Evolutionary conservation across 148 eudicot genomes (phyloP).

Genomic region (Spergularia marina): DNA sequence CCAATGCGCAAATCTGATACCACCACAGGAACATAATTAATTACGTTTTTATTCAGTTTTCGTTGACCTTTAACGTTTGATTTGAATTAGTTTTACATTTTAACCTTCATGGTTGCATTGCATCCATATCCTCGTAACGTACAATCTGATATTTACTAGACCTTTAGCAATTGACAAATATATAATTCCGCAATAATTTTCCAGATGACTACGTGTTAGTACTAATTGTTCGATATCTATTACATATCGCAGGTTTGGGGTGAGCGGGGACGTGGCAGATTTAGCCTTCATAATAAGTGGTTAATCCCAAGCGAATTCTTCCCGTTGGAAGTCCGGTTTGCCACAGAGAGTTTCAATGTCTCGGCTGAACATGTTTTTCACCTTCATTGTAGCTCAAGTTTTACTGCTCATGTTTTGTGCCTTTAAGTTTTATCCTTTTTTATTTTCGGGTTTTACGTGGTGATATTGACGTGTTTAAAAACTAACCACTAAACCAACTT

Average conservation of each 20-base stretch:
- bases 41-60: not conserved
- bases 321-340: constrained; percentile 62
- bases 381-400: constrained; percentile 49
- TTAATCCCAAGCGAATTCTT: constrained; percentile 65
- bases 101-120: constrained; percentile 8
- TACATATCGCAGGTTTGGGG: constrained; percentile 17
- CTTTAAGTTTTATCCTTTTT: constrained; percentile 59
- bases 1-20: not conserved
- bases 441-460: constrained; percentile 52
- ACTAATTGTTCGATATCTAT: not conserved
- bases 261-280: constrained; percentile 31
- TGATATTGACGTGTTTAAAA: constrained; percentile 45
- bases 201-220: not conserved
- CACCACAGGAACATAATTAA: not conserved
- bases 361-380: constrained; percentile 65
- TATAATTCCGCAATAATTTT: no score
- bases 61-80: not conserved
- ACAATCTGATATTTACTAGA: not conserved
- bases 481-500: not conserved
- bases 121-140: constrained; percentile 5
- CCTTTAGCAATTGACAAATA: no score
- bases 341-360: constrained; percentile 55
- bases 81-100: not conserved
- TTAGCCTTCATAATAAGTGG: constrained; percentile 63
- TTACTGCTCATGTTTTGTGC: constrained; percentile 58